phyloP scores from a whole-genome alignment of 441 rosid genomes.

The Hura crepitans region DNA sequence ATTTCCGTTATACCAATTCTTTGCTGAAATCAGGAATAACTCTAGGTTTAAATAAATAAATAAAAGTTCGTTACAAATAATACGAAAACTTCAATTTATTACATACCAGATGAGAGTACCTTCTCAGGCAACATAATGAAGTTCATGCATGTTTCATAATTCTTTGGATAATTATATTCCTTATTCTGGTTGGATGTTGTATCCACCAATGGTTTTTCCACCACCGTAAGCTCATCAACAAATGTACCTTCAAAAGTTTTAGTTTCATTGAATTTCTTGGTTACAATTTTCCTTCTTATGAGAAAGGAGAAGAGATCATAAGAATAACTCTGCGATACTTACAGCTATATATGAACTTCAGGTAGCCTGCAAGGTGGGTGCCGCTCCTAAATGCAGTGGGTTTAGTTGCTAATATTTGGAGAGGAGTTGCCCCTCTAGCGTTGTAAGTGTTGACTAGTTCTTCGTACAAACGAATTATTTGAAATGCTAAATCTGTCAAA shows the following conservation, averaged over 20 bases:
- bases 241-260: constrained; percentile 29
- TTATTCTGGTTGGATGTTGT: background rate
- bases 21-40: background rate
- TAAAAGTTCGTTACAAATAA: background rate
- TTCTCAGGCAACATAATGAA: constrained; percentile 13
- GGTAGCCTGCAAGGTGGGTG: background rate
- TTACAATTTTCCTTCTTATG: background rate
- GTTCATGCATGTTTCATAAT: constrained; percentile 29
- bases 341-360: constrained; percentile 18
- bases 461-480: constrained; percentile 2
- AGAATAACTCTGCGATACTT: background rate
- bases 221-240: constrained; percentile 31
- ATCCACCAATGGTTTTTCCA: background rate
- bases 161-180: constrained; percentile 21
- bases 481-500: constrained; percentile 22
- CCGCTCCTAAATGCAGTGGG: constrained; percentile 16
- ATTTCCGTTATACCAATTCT: background rate
- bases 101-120: constrained; percentile 17
- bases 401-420: constrained; percentile 23
- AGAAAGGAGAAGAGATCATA: background rate
- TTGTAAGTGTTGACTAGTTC: constrained; percentile 13
- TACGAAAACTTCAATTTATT: background rate
- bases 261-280: background rate
- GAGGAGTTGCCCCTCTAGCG: constrained; percentile 9
- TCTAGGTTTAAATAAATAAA: background rate